Percentiles rank a stretch among this genome's conserved stretches.
phyloP scores from a whole-genome alignment of 2,329 filamentous ascomycete species.

The Trichoderma sp. region DNA sequence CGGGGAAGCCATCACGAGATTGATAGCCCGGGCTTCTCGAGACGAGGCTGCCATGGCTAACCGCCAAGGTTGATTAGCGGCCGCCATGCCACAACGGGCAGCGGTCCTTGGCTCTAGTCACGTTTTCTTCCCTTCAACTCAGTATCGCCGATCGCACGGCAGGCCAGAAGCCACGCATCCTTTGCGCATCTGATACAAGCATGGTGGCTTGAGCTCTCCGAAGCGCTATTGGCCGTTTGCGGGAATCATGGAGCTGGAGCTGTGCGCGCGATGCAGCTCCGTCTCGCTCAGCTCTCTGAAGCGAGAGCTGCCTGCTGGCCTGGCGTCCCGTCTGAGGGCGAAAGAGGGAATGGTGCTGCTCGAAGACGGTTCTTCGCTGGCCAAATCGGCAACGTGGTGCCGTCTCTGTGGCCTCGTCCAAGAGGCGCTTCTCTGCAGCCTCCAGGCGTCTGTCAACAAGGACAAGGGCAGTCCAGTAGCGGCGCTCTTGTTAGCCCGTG shows the following conservation, averaged over 20 bases:
- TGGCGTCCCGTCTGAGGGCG: conserved; percentile 1
- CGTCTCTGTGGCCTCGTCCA: conserved; percentile 22
- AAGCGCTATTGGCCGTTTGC: background rate
- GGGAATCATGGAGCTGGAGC: conserved; percentile 22
- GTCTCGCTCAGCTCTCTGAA: conserved; percentile 14
- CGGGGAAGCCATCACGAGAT: conserved; percentile 15
- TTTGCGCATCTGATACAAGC: conserved; percentile 11
- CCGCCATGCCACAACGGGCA: conserved; percentile 24
- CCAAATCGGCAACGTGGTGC: conserved; percentile 19
- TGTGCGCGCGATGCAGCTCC: conserved; percentile 19
- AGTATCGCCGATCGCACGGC: conserved; percentile 11
- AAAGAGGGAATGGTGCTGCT: conserved; percentile 26
- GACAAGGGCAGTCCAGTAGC: background rate
- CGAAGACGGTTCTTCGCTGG: conserved; percentile 22
- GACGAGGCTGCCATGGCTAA: conserved; percentile 10
- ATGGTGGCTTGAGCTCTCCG: conserved; percentile 17
- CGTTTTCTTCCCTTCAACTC: background rate
- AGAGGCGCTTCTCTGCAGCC: background rate
- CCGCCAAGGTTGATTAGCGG: conserved; percentile 16
- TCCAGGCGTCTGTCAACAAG: background rate
- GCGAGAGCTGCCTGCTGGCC: conserved; percentile 5
- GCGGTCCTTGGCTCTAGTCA: background rate
- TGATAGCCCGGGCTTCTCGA: background rate
- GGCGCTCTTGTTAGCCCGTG: conserved; percentile 5
- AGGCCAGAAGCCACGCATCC: background rate